phyloP scores from a whole-genome alignment of 73 alveolate genomes.

The Paramecium sexaurelia region DNA sequence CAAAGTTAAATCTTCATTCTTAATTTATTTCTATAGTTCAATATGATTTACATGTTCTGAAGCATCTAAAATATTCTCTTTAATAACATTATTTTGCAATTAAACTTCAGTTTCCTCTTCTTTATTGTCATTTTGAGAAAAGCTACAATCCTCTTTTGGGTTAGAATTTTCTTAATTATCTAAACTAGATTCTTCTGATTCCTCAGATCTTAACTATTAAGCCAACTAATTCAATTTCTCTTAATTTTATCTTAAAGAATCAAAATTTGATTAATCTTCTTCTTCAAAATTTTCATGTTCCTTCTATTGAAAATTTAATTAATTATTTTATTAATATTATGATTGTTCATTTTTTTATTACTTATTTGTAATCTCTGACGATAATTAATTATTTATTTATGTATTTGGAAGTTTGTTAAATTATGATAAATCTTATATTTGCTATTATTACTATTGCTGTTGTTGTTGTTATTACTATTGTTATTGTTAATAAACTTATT shows the following conservation, averaged over 20 bases:
- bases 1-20: no score
- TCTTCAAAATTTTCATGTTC: background rate
- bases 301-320: background rate
- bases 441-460: background rate
- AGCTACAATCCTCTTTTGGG: background rate
- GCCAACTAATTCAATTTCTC: slow-evolving; percentile 10
- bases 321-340: background rate
- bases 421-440: background rate
- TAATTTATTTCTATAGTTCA: background rate
- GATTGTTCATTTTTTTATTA: background rate
- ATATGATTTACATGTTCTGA: background rate
- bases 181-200: background rate
- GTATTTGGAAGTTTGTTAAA: background rate
- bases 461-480: no score
- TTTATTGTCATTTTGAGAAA: background rate
- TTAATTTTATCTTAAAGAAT: background rate
- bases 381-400: background rate
- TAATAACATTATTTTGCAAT: background rate
- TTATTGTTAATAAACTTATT: no score
- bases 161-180: background rate
- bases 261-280: background rate
- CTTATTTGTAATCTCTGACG: background rate
- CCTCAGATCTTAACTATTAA: slow-evolving; percentile 13
- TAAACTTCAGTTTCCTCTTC: background rate
- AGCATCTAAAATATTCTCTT: background rate